Percentiles rank a stretch among this genome's conserved stretches.
These are phyloP conservation scores for Suillus discolor DNA, from an alignment of 768 basidiomycete genomes.

Conservation along the genomic window DNA sequence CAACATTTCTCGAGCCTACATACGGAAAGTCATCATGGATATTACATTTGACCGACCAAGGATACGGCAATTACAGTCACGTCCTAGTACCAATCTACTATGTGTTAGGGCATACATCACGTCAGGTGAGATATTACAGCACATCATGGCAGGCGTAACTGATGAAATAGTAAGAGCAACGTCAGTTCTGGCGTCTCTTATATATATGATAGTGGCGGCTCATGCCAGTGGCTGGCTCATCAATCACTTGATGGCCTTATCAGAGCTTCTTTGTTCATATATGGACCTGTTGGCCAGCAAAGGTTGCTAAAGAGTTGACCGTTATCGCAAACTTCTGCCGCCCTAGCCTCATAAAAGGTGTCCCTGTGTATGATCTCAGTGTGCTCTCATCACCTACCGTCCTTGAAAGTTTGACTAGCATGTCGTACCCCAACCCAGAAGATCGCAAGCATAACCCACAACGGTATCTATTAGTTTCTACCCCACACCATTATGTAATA, in stretches of 20 bases:
- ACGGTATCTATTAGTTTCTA: not conserved
- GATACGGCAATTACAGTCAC: too few relatives aligned
- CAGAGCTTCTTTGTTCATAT: not conserved
- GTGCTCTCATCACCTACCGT: too few relatives aligned
- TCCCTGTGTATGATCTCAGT: not conserved
- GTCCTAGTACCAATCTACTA: too few relatives aligned
- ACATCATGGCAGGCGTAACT: too few relatives aligned
- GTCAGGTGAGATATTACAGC: too few relatives aligned
- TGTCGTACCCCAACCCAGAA: not conserved
- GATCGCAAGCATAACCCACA: not conserved
- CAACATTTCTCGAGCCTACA: too few relatives aligned
- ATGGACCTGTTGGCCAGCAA: not conserved
- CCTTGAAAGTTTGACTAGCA: not conserved
- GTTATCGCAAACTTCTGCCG: not conserved
- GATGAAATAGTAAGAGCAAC: too few relatives aligned
- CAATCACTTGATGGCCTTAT: not conserved
- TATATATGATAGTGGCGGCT: not conserved
- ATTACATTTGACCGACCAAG: too few relatives aligned
- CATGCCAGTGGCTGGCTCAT: not conserved
- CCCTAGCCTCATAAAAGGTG: constrained; percentile 22
- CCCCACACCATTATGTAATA: not conserved
- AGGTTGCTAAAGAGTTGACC: not conserved
- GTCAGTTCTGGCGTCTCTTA: not conserved
- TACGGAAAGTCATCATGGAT: too few relatives aligned
- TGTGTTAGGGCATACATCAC: too few relatives aligned